Evolutionary conservation across 768 basidiomycete genomes (phyloP).

Genomic region (Boletus rubropictus): DNA sequence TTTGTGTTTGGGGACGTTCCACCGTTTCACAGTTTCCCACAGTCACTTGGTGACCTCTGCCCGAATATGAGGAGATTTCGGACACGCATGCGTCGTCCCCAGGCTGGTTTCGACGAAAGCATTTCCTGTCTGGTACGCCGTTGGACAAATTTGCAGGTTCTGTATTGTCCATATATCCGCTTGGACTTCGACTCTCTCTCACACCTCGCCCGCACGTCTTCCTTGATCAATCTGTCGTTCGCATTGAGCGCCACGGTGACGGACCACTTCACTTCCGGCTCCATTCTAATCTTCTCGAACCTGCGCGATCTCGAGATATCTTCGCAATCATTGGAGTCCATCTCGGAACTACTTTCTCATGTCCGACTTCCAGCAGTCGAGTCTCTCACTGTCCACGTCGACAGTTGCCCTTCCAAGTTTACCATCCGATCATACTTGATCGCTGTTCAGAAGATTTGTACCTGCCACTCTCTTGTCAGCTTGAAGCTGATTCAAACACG

Average conservation of each 20-base stretch:
- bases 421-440: slow-evolving; percentile 6
- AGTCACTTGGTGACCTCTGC: slow-evolving; percentile 15
- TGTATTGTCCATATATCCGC: slow-evolving; percentile 11
- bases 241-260: not conserved
- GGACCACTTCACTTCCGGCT: slow-evolving; percentile 2
- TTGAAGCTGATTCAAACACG: slow-evolving; percentile 11
- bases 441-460: slow-evolving; percentile 7
- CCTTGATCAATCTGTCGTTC: slow-evolving; percentile 10
- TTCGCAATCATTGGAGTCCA: slow-evolving; percentile 1
- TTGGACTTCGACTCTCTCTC: slow-evolving; percentile 11
- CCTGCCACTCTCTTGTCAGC: not conserved
- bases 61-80: slow-evolving; percentile 10
- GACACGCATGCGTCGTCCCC: slow-evolving; percentile 15
- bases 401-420: slow-evolving; percentile 8
- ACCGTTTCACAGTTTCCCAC: slow-evolving; percentile 14
- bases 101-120: slow-evolving; percentile 6
- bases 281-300: slow-evolving; percentile 3
- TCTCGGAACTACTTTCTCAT: slow-evolving; percentile 2
- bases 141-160: slow-evolving; percentile 14
- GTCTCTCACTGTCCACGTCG: slow-evolving; percentile 6
- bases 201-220: slow-evolving; percentile 14
- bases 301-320: slow-evolving; percentile 10
- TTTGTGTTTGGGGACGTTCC: slow-evolving; percentile 17
- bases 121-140: slow-evolving; percentile 11
- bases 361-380: slow-evolving; percentile 5